Conservation (phyloP, 2,329 filamentous ascomycete species). For the Lecanoromycetidae sp. region DNA sequence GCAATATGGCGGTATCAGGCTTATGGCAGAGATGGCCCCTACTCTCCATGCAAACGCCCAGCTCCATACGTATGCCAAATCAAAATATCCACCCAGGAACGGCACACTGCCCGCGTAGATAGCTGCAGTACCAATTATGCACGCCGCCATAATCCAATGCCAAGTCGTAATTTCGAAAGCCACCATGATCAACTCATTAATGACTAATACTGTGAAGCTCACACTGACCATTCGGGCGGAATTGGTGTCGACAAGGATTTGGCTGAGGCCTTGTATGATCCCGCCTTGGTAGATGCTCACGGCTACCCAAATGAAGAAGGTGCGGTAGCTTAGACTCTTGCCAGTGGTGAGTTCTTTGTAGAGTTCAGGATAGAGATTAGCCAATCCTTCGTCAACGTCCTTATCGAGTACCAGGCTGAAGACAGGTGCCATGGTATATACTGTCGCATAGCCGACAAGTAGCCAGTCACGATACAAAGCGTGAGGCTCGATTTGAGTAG, state of each 20-base stretch:
- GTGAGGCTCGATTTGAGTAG: slow-evolving; percentile 81
- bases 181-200: slow-evolving; percentile 96
- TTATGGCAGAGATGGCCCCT: slow-evolving; percentile 63
- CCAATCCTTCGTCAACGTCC: slow-evolving; percentile 86
- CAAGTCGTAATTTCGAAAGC: slow-evolving; percentile 93
- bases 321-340: slow-evolving; percentile 75
- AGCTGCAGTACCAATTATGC: slow-evolving; percentile 67
- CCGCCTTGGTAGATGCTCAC: slow-evolving; percentile 92
- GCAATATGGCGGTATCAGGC: slow-evolving; percentile 73
- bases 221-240: slow-evolving; percentile 71
- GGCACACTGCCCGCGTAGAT: slow-evolving; percentile 75
- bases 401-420: slow-evolving; percentile 88
- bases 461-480: slow-evolving; percentile 95
- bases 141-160: slow-evolving; percentile 84
- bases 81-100: slow-evolving; percentile 81
- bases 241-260: slow-evolving; percentile 55
- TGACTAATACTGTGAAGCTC: slow-evolving; percentile 77
- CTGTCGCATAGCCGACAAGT: slow-evolving; percentile 87
- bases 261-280: slow-evolving; percentile 88
- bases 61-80: slow-evolving; percentile 65
- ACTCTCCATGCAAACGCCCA: slow-evolving; percentile 83
- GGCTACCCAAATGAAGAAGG: slow-evolving; percentile 93
- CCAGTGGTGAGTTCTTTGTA: slow-evolving; percentile 95
- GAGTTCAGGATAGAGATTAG: slow-evolving; percentile 89
- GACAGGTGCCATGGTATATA: slow-evolving; percentile 89